phyloP scores from a whole-genome alignment of 2,329 filamentous ascomycete genomes.

The Exophiala phaeomuriformis region DNA sequence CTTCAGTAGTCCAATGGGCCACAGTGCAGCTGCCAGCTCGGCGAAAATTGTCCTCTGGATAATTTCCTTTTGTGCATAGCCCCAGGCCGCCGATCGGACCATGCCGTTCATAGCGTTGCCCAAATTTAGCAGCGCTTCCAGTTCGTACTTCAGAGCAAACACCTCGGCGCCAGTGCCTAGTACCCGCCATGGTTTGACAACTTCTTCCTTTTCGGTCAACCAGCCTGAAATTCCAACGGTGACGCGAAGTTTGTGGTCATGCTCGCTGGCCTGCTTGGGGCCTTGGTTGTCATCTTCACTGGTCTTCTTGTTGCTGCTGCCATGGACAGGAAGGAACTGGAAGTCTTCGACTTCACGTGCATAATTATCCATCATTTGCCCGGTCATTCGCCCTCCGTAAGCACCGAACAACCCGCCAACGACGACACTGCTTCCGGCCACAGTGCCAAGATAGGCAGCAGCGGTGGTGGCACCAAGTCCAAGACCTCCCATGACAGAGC shows the following conservation, averaged over 20 bases:
- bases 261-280: constrained; percentile 34
- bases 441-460: constrained; percentile 68
- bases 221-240: constrained; percentile 78
- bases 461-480: constrained; percentile 67
- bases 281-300: constrained; percentile 38
- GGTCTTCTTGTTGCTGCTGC: constrained; percentile 37
- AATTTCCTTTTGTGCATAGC: constrained; percentile 64
- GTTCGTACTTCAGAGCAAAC: constrained; percentile 79
- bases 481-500: constrained; percentile 67
- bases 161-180: constrained; percentile 67
- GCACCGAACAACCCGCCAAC: constrained; percentile 85
- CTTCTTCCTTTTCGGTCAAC: constrained; percentile 63
- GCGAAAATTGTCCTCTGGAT: constrained; percentile 65
- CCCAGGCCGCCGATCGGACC: constrained; percentile 75
- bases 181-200: constrained; percentile 70
- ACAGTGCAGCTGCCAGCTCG: constrained; percentile 59
- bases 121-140: constrained; percentile 66
- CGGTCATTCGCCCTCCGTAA: constrained; percentile 76
- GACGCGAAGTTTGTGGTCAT: constrained; percentile 64
- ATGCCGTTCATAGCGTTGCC: constrained; percentile 71
- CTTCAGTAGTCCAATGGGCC: constrained; percentile 61
- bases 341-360: constrained; percentile 82
- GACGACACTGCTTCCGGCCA: constrained; percentile 71
- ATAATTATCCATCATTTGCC: constrained; percentile 83
- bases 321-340: constrained; percentile 68